Conservation (phyloP, 2,329 filamentous ascomycete genomes). For the Ceratocystis variospora region DNA sequence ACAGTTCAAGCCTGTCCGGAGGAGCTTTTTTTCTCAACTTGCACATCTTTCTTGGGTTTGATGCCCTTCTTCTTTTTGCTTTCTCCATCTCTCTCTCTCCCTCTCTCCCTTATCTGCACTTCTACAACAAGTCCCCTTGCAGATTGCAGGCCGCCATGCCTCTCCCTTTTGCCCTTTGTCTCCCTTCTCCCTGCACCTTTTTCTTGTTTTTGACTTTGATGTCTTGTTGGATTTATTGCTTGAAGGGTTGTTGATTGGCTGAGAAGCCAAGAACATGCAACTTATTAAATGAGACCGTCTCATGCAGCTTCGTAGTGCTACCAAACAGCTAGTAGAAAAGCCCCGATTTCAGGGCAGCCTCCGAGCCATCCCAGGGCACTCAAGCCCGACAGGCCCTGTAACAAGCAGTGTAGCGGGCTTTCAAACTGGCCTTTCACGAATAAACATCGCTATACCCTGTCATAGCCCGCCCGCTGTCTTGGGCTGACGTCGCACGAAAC, state of each 20-base stretch:
- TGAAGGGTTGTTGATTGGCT: too few species aligned
- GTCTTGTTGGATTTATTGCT: neutral
- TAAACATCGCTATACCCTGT: neutral
- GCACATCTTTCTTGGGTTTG: neutral
- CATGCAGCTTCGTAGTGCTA: too few species aligned
- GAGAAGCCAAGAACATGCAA: too few species aligned
- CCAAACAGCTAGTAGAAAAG: too few species aligned
- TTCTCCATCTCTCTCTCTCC: neutral
- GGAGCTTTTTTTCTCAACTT: neutral
- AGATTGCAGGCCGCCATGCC: neutral
- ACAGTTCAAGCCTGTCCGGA: conserved; percentile 20
- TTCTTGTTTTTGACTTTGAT: neutral
- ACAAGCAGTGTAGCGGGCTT: too few species aligned
- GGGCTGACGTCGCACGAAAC: conserved; percentile 1
- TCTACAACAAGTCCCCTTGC: neutral
- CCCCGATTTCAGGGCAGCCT: too few species aligned
- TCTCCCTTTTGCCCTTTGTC: neutral
- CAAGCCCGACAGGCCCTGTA: too few species aligned
- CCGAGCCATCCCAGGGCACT: too few species aligned
- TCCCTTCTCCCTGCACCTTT: neutral
- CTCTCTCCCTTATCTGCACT: neutral
- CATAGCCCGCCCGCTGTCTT: neutral
- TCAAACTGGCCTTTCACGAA: neutral
- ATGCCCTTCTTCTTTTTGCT: neutral
- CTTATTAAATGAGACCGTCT: too few species aligned